Conservation (phyloP, 1,284 basidiomycete genomes). For the Ceratorhiza oryzae-sativae region DNA sequence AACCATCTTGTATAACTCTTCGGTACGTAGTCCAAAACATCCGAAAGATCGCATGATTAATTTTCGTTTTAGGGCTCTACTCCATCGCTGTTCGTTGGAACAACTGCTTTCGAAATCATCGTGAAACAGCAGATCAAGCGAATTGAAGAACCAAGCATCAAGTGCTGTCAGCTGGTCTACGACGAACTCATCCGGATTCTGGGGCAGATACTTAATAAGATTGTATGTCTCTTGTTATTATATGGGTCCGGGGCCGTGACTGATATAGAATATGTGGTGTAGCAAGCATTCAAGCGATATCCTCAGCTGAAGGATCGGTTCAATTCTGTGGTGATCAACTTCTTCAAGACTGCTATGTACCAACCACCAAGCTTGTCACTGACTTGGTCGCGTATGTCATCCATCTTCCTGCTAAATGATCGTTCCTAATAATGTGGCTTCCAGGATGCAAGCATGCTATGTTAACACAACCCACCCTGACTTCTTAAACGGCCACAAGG, state of each 20-base stretch:
- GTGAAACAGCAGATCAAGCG: slow-evolving; percentile 99
- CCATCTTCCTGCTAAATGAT: slow-evolving; percentile 8
- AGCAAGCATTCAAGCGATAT: slow-evolving; percentile 95
- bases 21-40: slow-evolving; percentile 60
- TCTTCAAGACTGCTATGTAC: slow-evolving; percentile 94
- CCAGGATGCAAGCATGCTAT: slow-evolving; percentile 94
- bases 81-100: slow-evolving; percentile 94
- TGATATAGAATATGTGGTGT: too few relatives aligned
- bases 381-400: slow-evolving; percentile 84
- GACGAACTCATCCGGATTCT: slow-evolving; percentile 97
- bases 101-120: slow-evolving; percentile 96
- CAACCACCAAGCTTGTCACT: slow-evolving; percentile 92
- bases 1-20: slow-evolving; percentile 95
- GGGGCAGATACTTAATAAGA: slow-evolving; percentile 85
- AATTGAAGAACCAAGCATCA: slow-evolving; percentile 90
- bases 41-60: slow-evolving; percentile 28
- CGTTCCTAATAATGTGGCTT: slow-evolving; percentile 35
- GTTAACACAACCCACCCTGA: slow-evolving; percentile 99
- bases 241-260: too few relatives aligned
- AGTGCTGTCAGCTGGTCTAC: slow-evolving; percentile 94
- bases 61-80: slow-evolving; percentile 77
- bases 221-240: slow-evolving; percentile 68
- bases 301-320: slow-evolving; percentile 94
- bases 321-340: slow-evolving; percentile 92
- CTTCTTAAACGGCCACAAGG: slow-evolving; percentile 95